Base-by-base conservation (phyloP, 176 grass and related monocot genomes). In the Panicum miliaceum region DNA sequence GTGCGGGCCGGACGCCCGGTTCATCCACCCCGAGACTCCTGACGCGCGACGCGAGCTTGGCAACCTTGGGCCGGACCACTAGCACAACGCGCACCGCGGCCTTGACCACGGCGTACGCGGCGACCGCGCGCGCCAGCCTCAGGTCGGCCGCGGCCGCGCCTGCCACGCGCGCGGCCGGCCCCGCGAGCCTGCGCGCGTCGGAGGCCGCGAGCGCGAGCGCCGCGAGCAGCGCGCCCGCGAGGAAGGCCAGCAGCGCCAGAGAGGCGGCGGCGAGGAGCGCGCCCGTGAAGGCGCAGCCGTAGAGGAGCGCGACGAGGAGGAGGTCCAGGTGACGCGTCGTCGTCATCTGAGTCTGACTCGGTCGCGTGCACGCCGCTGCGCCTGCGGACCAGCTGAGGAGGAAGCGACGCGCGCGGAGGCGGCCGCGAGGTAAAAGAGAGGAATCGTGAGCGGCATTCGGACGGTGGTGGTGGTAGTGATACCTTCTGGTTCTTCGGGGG, bases 221-320 rank as follows among this genome's bases (percentile, higher is more conserved):
- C 40, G 61, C 66, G 68, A 92, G 50, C 27, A 73, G 20, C 25
- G 71, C 78, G 2, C 43, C 77, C 4, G 75, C 4, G 51, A 90
- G 75, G 64, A 86, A 50, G 18, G 32, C 70, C 34, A 94, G 36
- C 77, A 94, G 9, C 60, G 75, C 65, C 9, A 91, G 56, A 34
- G 46, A 2, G 3, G 70, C 66, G 64, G 63, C 84, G 47, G 63
- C 11, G 23, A 94, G 71, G 57, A 97, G 84, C 43, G 29, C 12
- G 38, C 63, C 54, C 16, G 80, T 52, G 62, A 94, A 66, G 25
- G 86, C 7, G 26, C 90, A 64, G 27, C 82, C 71, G 65, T 79
- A 90, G 68, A 93, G 81, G 56, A 94, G 71, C 20, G 76, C 75
- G 13, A 89, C 90, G 75, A 94, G 83, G 70, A 97, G 82, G 64